A percentile compares a stretch with the other conserved stretches of the same genome.
Evolutionary conservation across 2,329 filamentous ascomycete species (phyloP).

Genomic region (Monilinia vaccinii-corymbosi): DNA sequence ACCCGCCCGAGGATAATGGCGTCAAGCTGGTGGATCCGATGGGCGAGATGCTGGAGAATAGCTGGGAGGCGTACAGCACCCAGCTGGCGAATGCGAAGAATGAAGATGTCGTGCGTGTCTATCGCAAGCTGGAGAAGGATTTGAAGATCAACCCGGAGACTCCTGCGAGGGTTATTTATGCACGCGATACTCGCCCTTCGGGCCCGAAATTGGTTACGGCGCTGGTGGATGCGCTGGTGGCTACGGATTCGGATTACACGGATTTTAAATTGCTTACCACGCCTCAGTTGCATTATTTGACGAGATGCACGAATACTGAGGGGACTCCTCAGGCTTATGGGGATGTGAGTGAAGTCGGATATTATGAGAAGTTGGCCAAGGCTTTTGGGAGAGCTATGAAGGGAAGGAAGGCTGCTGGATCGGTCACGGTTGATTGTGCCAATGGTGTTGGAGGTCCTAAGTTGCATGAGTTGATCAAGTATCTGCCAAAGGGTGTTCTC

Average conservation of each 20-base stretch:
- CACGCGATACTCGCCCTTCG: slow-evolving; percentile 86
- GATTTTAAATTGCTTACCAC: slow-evolving; percentile 92
- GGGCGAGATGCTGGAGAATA: slow-evolving; percentile 95
- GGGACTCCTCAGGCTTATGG: slow-evolving; percentile 83
- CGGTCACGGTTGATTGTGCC: slow-evolving; percentile 83
- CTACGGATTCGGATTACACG: slow-evolving; percentile 62
- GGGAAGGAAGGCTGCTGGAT: slow-evolving; percentile 62
- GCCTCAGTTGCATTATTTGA: slow-evolving; percentile 95
- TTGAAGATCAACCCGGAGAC: slow-evolving; percentile 65
- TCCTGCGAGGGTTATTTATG: slow-evolving; percentile 76
- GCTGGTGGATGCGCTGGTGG: slow-evolving; percentile 69
- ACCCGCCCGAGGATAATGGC: slow-evolving; percentile 81
- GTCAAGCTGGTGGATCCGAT: slow-evolving; percentile 95
- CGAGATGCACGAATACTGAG: slow-evolving; percentile 87
- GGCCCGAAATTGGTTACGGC: slow-evolving; percentile 75
- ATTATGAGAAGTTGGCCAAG: slow-evolving; percentile 83
- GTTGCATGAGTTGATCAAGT: slow-evolving; percentile 75
- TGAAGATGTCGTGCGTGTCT: slow-evolving; percentile 65
- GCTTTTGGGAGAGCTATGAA: slow-evolving; percentile 81
- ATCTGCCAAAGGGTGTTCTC: slow-evolving; percentile 62
- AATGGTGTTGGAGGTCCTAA: slow-evolving; percentile 96
- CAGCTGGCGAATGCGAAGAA: slow-evolving; percentile 79
- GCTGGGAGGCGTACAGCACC: slow-evolving; percentile 88
- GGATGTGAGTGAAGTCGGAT: slow-evolving; percentile 78
- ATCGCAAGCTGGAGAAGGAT: slow-evolving; percentile 63